Evolutionary conservation across 208 protist genomes (phyloP).

Genomic region (Lotmaria passim): DNA sequence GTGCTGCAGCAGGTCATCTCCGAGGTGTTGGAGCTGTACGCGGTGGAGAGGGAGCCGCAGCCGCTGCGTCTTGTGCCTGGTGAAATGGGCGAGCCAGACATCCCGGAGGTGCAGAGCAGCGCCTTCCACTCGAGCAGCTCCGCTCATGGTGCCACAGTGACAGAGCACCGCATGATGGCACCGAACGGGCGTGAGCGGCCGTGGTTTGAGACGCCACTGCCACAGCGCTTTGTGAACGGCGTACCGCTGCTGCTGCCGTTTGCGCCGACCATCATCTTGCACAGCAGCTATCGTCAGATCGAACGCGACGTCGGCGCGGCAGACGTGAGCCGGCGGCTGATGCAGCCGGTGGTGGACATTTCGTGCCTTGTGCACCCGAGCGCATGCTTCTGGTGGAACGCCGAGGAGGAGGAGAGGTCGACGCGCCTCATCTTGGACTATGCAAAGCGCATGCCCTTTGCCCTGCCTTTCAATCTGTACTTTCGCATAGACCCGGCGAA

Average conservation of each 20-base stretch:
- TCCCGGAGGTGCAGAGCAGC: slow-evolving; percentile 64
- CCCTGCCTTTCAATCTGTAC: slow-evolving; percentile 88
- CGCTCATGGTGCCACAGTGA: not conserved
- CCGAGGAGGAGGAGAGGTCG: slow-evolving; percentile 73
- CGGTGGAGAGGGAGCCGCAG: slow-evolving; percentile 73
- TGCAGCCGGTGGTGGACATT: slow-evolving; percentile 86
- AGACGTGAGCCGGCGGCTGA: slow-evolving; percentile 55
- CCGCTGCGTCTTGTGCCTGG: slow-evolving; percentile 63
- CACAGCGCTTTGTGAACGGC: slow-evolving; percentile 64
- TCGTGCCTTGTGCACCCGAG: slow-evolving; percentile 77
- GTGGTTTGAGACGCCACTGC: slow-evolving; percentile 80
- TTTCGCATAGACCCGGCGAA: slow-evolving; percentile 77
- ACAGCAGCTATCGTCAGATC: slow-evolving; percentile 60
- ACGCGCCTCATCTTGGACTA: slow-evolving; percentile 82
- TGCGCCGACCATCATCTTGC: slow-evolving; percentile 79
- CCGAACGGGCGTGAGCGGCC: slow-evolving; percentile 56
- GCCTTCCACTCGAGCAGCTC: slow-evolving; percentile 55
- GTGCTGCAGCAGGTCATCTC: slow-evolving; percentile 82
- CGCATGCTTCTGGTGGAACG: slow-evolving; percentile 87
- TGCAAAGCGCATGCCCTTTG: slow-evolving; percentile 83
- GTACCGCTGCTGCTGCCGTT: slow-evolving; percentile 74
- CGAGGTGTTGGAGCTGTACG: slow-evolving; percentile 90
- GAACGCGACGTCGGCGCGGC: slow-evolving; percentile 38
- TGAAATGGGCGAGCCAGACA: slow-evolving; percentile 77
- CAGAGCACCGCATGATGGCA: slow-evolving; percentile 74